Evolutionary conservation across 2,329 filamentous ascomycete species (phyloP).

Genomic region (Blumeriella jaapii): DNA sequence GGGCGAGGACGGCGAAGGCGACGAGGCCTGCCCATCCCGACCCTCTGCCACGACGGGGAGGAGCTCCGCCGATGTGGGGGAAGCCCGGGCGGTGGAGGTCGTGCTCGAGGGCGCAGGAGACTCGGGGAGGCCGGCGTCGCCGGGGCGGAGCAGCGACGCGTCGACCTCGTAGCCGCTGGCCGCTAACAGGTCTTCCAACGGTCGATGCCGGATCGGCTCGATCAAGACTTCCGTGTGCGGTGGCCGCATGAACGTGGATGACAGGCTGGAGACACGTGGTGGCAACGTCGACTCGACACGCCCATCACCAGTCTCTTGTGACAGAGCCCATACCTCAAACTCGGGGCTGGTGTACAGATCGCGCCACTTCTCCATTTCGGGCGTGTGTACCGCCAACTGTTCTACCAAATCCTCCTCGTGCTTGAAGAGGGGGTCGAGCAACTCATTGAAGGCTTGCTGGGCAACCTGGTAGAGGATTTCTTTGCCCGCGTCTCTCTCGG

Average conservation of each 20-base stretch:
- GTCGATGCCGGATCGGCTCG: slow-evolving; percentile 21
- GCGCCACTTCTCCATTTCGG: slow-evolving; percentile 45
- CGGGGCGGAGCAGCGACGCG: slow-evolving; percentile 4
- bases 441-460: slow-evolving; percentile 85
- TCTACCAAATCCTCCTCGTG: slow-evolving; percentile 66
- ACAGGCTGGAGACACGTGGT: too few species aligned
- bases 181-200: slow-evolving; percentile 21
- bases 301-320: slow-evolving; percentile 10
- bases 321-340: slow-evolving; percentile 26
- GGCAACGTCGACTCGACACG: too few species aligned
- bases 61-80: slow-evolving; percentile 8
- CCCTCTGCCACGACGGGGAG: slow-evolving; percentile 9
- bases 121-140: slow-evolving; percentile 20
- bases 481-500: slow-evolving; percentile 62
- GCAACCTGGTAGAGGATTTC: slow-evolving; percentile 83
- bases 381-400: slow-evolving; percentile 50
- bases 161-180: slow-evolving; percentile 21
- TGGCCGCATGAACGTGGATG: slow-evolving; percentile 10
- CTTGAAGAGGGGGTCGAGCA: slow-evolving; percentile 79
- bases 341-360: slow-evolving; percentile 36
- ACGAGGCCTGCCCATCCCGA: slow-evolving; percentile 5
- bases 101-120: neutral
- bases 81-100: neutral
- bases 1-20: neutral
- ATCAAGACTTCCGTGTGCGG: slow-evolving; percentile 20